Conservation (phyloP, 1,139 yeast species). For the Yueomyces sp. region DNA sequence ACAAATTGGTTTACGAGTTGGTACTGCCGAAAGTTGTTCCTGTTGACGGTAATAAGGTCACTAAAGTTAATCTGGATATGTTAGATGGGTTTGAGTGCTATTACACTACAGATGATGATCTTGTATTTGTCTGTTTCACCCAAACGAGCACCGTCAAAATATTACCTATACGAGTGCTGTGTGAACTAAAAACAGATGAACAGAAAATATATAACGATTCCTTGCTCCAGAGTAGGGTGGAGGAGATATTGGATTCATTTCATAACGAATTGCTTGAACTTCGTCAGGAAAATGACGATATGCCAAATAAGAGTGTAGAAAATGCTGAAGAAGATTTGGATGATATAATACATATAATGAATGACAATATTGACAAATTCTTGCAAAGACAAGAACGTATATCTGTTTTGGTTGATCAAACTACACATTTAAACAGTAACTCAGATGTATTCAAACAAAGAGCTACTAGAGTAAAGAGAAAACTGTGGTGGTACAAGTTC, state of each 20-base stretch:
- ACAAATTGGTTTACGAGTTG: constrained; percentile 15
- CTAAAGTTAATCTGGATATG: constrained; percentile 18
- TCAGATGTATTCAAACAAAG: constrained; percentile 63
- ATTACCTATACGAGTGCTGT: constrained; percentile 20
- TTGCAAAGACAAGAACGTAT: constrained; percentile 75
- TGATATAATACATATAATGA: constrained; percentile 38
- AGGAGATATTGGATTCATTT: constrained; percentile 18
- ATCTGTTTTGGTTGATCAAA: constrained; percentile 63
- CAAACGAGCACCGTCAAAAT: constrained; percentile 19
- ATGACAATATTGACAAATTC: constrained; percentile 55
- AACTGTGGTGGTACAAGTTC: constrained; percentile 49
- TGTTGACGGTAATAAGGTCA: constrained; percentile 22
- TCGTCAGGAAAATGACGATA: constrained; percentile 10
- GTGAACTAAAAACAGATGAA: constrained; percentile 16
- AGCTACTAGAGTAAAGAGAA: constrained; percentile 51
- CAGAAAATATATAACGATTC: constrained; percentile 10
- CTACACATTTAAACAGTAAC: constrained; percentile 58
- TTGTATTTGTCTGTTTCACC: constrained; percentile 18
- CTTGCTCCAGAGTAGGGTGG: constrained; percentile 13
- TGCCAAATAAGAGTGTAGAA: background rate
- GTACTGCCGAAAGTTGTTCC: constrained; percentile 22
- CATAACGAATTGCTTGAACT: constrained; percentile 20
- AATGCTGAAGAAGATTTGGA: constrained; percentile 22
- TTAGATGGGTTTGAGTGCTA: constrained; percentile 24
- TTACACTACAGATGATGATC: constrained; percentile 17